phyloP scores from a whole-genome alignment of 164 flowering plant genomes.

The Stephania japonica region DNA sequence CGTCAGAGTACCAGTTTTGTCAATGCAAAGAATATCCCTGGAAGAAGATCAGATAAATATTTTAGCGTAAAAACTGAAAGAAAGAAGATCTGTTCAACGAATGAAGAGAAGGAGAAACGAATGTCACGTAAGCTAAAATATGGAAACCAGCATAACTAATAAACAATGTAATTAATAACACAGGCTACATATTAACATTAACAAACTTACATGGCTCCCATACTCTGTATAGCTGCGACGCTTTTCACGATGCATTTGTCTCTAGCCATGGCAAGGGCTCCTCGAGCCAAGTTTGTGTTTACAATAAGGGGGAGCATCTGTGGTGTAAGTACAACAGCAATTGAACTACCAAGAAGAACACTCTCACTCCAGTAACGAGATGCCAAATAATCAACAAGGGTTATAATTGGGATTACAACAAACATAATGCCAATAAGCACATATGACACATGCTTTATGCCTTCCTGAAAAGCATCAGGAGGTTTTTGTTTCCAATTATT shows the following conservation, averaged over 20 bases:
- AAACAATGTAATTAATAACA: not conserved
- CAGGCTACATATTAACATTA: not conserved
- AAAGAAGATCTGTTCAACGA: not conserved
- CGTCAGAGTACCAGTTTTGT: conserved; percentile 78
- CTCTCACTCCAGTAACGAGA: conserved; percentile 33
- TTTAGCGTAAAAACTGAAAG: too few relatives aligned
- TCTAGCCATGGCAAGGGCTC: conserved; percentile 77
- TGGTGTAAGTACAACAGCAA: conserved; percentile 73
- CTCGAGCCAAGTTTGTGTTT: conserved; percentile 69
- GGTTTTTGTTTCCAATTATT: conserved; percentile 49
- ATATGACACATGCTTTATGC: conserved; percentile 48
- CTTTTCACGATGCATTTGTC: conserved; percentile 75
- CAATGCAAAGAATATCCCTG: conserved; percentile 78
- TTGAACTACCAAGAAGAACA: conserved; percentile 57
- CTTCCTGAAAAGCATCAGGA: conserved; percentile 50
- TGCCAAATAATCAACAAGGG: conserved; percentile 30
- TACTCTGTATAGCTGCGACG: conserved; percentile 57
- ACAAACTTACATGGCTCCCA: conserved; percentile 80
- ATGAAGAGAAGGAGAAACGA: not conserved
- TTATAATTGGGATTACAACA: conserved; percentile 40
- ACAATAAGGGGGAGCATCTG: conserved; percentile 81
- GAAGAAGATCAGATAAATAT: not conserved
- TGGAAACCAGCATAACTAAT: not conserved
- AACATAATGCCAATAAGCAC: conserved; percentile 52
- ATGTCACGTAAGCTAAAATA: not conserved